Evolutionary conservation across 805 yeast genomes (phyloP), one percentile per base, ranked within the genome.

Genomic region (Teunomyces barrocoloradensis): DNA sequence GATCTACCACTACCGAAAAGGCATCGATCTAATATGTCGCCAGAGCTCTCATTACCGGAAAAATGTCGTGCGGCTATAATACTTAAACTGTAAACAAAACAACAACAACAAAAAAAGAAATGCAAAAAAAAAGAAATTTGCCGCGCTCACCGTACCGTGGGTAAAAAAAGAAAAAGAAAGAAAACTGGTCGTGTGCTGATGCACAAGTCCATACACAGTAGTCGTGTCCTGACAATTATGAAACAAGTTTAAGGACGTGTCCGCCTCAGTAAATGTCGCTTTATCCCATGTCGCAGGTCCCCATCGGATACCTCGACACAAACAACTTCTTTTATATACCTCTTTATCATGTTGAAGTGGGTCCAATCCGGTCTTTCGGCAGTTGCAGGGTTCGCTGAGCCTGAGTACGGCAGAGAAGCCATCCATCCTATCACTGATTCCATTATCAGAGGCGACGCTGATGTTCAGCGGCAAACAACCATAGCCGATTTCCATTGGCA

Each of bases 301-400:
- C 38, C 38, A 34, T 34, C 38, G 18, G 38, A 11, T 18, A 12
- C 27, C 20, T 12, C 11, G 13, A 11, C n/a, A 36, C 39, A 5
- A 36, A 37, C 20, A 12, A 37, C 29, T 21, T 21, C 15, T 23
- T 13, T 11, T 11, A 20, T 23, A 21, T 15, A 15, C 17, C 29
- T n/a, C 12, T n/a, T 21, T 17, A 46, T n/a, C 47, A 85, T 85
- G 91, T 71, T 85, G 45, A 85, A 82, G 79, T 86, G 90, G 90
- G 86, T 86, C 50, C 91, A 86, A 73, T 85, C 89, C 52, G 84
- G 90, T 55, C 75, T 87, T 45, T 88, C 97, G n/a, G 94, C 95
- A 5, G 94, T 90, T 40, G 92, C 97, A 5, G 99, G 99, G 46
- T 81, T 96, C 10, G 97, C 96, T 2, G 99, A 94, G 67, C 99